Base-by-base conservation (phyloP, 768 basidiomycete genomes). In the Termitomyces sp. region DNA sequence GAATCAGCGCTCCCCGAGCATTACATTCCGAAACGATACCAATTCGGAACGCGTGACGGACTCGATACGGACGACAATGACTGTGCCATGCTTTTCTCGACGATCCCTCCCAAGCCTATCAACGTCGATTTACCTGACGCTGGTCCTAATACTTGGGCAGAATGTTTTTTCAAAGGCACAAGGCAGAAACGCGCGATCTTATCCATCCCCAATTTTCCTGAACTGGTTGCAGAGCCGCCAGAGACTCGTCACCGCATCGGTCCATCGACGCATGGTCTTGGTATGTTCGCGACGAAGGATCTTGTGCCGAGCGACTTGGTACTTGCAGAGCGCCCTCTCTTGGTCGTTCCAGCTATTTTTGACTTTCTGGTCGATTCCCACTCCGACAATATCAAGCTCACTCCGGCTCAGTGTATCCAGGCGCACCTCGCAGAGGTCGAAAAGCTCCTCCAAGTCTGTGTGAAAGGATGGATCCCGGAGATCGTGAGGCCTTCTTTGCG, bases 251-350 rank as follows among this genome's bases (percentile, higher is more conserved):
- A 20, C 7, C n/a, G 3, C 9, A 40, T 60, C 20, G 42, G 48
- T 26, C 42, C 54, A 20, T 51, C 58, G 1, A 12, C 34, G 13
- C 39, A 50, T 22, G 75, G 77, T 0, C 39, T 58, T 13, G 75
- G 73, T 5, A 62, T 74, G 32, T 66, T 75, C n/a, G 39, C 39
- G n/a, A 40, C n/a, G n/a, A 40, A 40, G 39, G 56, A 66, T 20
- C 64, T 76, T 50, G 60, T 63, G 30, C 37, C 55, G 5, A 72
- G 70, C 46, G 72, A 74, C 9, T 57, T 74, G 14, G 70, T 79
- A 46, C 59, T 76, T 7, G 63, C 61, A 13, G 76, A 79, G 50
- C 73, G 76, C 4, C 76, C 76, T 42, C 37, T 40, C 5, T 18
- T 40, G 18, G 24, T 20, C 24, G 12, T 18, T 8, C 47, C 47